phyloP scores from a whole-genome alignment of 176 grass and related monocot species.

The Poa annua region DNA sequence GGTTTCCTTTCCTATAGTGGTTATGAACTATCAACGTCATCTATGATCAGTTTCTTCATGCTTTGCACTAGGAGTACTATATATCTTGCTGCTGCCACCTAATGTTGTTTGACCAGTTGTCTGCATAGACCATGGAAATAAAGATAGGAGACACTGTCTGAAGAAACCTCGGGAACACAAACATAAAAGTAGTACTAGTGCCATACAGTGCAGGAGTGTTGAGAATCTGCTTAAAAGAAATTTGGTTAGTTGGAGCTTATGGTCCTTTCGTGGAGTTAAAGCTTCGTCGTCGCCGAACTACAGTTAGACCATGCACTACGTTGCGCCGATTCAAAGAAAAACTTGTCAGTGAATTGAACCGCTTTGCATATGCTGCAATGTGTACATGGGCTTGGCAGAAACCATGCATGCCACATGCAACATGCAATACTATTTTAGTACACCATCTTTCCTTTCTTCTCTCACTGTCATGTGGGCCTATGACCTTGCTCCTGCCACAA shows the following conservation, averaged over 20 bases:
- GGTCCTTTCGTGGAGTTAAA: slow-evolving; percentile 18
- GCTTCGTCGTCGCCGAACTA: background rate
- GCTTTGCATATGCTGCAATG: too few species aligned
- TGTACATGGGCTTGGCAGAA: too few species aligned
- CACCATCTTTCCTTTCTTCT: too few species aligned
- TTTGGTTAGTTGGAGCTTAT: background rate
- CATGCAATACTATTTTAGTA: too few species aligned
- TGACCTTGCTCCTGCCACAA: too few species aligned
- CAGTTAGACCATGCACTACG: background rate
- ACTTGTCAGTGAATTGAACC: too few species aligned
- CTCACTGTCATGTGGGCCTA: too few species aligned
- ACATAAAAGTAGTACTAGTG: slow-evolving; percentile 45
- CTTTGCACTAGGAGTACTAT: slow-evolving; percentile 30
- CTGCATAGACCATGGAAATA: slow-evolving; percentile 61
- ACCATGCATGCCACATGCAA: too few species aligned
- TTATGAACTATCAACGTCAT: slow-evolving; percentile 55
- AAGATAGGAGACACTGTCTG: slow-evolving; percentile 50
- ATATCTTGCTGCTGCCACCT: slow-evolving; percentile 36
- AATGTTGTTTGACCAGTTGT: slow-evolving; percentile 74
- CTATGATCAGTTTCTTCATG: slow-evolving; percentile 38
- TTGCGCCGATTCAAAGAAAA: too few species aligned
- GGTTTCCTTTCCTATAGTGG: slow-evolving; percentile 42
- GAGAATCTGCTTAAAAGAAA: slow-evolving; percentile 36
- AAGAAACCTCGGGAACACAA: slow-evolving; percentile 72
- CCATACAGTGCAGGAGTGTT: slow-evolving; percentile 40